Evolutionary conservation across 805 yeast genomes (phyloP).

Genomic region (Zygosaccharomyces rouxii): DNA sequence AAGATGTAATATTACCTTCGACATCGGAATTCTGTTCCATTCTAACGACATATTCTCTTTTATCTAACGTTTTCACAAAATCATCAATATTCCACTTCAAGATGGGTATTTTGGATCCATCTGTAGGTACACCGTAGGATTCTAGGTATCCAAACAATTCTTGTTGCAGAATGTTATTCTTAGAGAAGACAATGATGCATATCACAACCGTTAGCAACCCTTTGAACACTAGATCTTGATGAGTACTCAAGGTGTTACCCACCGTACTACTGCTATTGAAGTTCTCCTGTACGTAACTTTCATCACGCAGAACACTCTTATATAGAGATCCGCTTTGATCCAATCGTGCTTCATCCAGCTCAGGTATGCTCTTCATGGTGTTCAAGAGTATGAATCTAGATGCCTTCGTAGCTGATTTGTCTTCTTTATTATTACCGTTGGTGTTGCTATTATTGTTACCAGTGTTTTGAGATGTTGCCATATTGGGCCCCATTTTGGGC

Average conservation of each 20-base stretch:
- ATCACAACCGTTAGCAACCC: constrained; percentile 24
- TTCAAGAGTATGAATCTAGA: constrained; percentile 26
- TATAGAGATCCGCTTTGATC: constrained; percentile 15
- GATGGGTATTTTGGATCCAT: constrained; percentile 27
- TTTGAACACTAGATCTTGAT: constrained; percentile 21
- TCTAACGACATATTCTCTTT: constrained; percentile 24
- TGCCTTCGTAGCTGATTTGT: constrained; percentile 14
- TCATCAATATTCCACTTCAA: constrained; percentile 23
- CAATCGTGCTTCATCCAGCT: constrained; percentile 18
- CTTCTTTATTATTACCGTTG: constrained; percentile 2
- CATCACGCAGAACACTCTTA: constrained; percentile 16
- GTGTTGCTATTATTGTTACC: background rate
- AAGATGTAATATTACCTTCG: constrained; percentile 20
- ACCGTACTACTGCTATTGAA: constrained; percentile 14
- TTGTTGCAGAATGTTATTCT: constrained; percentile 27
- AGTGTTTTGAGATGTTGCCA: background rate
- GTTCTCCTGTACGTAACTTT: constrained; percentile 22
- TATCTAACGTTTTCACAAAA: constrained; percentile 21
- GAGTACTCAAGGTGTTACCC: constrained; percentile 17
- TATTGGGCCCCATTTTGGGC: constrained; percentile 8
- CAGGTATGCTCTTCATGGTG: constrained; percentile 10
- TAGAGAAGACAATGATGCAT: constrained; percentile 25
- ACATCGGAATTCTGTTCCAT: constrained; percentile 25
- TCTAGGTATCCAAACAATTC: constrained; percentile 20
- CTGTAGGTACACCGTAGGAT: constrained; percentile 29